Percentiles rank a stretch among this genome's conserved stretches.
These are phyloP conservation scores for Asterochloris sp. DNA, from an alignment of 139 green algal species.

Conservation along the genomic window DNA sequence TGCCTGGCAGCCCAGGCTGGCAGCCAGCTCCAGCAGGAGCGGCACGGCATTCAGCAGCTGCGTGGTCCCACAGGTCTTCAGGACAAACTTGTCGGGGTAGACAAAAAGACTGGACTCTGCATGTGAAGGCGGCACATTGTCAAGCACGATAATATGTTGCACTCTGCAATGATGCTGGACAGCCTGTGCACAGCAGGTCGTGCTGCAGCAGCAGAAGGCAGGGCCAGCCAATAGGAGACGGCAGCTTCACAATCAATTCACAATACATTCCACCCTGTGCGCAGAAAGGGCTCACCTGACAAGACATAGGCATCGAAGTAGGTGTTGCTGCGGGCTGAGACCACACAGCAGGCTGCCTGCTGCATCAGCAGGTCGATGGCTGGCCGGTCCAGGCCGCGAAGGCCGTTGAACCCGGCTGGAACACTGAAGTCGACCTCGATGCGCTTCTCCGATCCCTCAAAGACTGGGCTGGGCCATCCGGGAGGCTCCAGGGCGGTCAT, in stretches of 20 bases:
- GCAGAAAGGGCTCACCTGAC: conserved; percentile 24
- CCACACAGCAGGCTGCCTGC: conserved; percentile 89
- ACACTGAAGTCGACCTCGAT: conserved; percentile 82
- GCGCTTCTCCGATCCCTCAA: conserved; percentile 95
- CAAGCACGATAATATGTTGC: too few species aligned
- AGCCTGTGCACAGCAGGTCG: too few species aligned
- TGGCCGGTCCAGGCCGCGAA: conserved; percentile 62
- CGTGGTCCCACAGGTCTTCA: conserved; percentile 99
- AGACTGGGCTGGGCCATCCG: conserved; percentile 48
- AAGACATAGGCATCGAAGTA: conserved; percentile 96
- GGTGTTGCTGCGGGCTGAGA: conserved; percentile 72
- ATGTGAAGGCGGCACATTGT: too few species aligned
- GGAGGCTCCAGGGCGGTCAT: not conserved
- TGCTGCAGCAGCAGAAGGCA: too few species aligned
- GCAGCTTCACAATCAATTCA: too few species aligned
- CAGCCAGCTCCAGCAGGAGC: conserved; percentile 71
- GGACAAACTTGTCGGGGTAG: conserved; percentile 83
- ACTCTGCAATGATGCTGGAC: too few species aligned
- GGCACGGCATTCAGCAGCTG: conserved; percentile 80
- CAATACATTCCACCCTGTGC: too few species aligned
- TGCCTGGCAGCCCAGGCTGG: conserved; percentile 50
- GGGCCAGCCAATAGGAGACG: too few species aligned
- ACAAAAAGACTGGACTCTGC: conserved; percentile 93
- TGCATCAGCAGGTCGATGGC: conserved; percentile 65
- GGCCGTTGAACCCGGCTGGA: conserved; percentile 29